Conservation (phyloP, 495 filamentous ascomycete genomes). For the Podospora conica region DNA sequence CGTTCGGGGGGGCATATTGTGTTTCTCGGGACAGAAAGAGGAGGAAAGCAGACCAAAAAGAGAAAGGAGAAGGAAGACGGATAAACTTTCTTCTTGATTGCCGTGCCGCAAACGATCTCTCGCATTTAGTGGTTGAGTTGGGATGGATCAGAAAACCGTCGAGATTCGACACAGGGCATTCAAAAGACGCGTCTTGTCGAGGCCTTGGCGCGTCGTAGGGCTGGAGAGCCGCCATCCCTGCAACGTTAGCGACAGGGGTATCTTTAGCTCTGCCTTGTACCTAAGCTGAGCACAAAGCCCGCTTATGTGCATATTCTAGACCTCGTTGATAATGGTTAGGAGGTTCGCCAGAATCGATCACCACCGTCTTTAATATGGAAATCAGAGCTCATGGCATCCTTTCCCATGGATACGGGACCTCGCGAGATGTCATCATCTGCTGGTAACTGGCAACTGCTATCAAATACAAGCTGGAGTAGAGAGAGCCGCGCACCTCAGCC, state of each 20-base stretch:
- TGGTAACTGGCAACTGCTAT: too few species aligned
- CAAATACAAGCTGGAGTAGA: too few species aligned
- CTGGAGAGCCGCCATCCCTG: background rate
- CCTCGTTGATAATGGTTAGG: too few species aligned
- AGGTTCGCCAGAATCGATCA: too few species aligned
- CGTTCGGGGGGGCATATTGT: slow-evolving; percentile 10
- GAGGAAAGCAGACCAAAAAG: background rate
- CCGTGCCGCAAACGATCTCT: background rate
- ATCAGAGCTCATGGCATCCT: too few species aligned
- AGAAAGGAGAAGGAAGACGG: background rate
- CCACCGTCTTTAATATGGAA: too few species aligned
- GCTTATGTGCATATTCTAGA: too few species aligned
- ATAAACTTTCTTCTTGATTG: background rate
- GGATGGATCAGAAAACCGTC: background rate
- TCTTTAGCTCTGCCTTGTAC: too few species aligned
- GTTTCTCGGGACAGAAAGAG: background rate
- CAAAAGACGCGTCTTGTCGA: background rate
- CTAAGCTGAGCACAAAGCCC: too few species aligned
- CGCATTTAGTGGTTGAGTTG: background rate
- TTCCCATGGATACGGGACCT: too few species aligned
- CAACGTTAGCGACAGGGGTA: background rate
- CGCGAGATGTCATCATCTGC: too few species aligned
- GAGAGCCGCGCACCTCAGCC: too few species aligned
- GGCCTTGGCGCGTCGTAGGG: background rate
- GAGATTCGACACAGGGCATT: background rate